These are phyloP conservation scores for Chlorencoelia australis DNA, from an alignment of 2,329 filamentous ascomycete species.

Conservation along the genomic window DNA sequence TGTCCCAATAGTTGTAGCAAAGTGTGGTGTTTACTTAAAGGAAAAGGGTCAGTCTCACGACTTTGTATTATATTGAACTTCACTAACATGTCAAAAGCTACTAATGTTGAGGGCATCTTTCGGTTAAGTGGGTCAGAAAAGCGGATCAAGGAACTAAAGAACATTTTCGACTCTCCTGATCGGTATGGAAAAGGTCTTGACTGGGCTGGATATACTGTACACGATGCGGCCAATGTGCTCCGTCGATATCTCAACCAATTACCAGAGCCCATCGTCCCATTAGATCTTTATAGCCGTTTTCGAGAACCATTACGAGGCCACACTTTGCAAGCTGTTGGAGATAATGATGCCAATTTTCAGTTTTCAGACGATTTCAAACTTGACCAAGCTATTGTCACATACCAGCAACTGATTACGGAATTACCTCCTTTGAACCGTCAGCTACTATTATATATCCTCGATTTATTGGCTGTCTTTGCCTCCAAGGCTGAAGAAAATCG, in stretches of 20 bases:
- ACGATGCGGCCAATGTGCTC: conserved; percentile 94
- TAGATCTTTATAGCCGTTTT: conserved; percentile 88
- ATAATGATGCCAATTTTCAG: conserved; percentile 53
- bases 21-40: conserved; percentile 94
- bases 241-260: conserved; percentile 92
- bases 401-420: conserved; percentile 86
- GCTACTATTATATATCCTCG: conserved; percentile 87
- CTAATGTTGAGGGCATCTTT: conserved; percentile 92
- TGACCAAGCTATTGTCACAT: conserved; percentile 65
- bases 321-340: conserved; percentile 63
- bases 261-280: conserved; percentile 89
- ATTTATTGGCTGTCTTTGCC: conserved; percentile 90
- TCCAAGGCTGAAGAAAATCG: conserved; percentile 94
- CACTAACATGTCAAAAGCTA: conserved; percentile 48
- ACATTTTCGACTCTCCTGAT: conserved; percentile 85
- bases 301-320: conserved; percentile 62
- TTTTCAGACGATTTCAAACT: conserved; percentile 67
- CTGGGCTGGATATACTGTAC: conserved; percentile 96
- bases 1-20: conserved; percentile 95
- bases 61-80: conserved; percentile 1
- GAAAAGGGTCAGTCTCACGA: conserved; percentile 68
- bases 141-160: conserved; percentile 92
- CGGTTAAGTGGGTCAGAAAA: conserved; percentile 93
- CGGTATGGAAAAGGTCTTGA: conserved; percentile 93
- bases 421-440: conserved; percentile 89